These are phyloP conservation scores for Macrolepiota fuliginosa DNA, from an alignment of 768 basidiomycete genomes.

Conservation along the genomic window DNA sequence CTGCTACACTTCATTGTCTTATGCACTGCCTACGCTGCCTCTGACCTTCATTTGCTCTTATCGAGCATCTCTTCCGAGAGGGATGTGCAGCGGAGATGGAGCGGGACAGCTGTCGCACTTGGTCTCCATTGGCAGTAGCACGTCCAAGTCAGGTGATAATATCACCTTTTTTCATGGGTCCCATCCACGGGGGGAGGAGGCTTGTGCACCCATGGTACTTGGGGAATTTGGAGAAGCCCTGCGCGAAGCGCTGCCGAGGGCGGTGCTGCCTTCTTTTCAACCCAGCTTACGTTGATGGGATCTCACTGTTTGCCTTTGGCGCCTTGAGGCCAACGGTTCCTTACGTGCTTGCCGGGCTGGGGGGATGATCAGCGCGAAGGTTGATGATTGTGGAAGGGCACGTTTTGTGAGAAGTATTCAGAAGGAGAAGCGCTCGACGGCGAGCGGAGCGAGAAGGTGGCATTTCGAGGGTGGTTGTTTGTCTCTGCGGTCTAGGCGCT, in stretches of 20 bases:
- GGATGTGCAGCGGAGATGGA: conserved; percentile 10
- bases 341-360: conserved; percentile 5
- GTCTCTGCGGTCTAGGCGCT: not conserved
- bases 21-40: not conserved
- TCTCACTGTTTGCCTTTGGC: not conserved
- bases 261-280: not conserved
- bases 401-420: not conserved
- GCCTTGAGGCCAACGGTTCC: not conserved
- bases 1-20: not conserved
- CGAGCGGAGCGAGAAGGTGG: not conserved
- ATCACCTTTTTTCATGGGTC: not conserved
- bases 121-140: not conserved
- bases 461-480: not conserved
- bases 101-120: conserved; percentile 12
- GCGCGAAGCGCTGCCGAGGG: conserved; percentile 2
- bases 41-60: conserved; percentile 1
- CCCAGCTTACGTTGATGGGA: conserved; percentile 2
- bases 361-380: conserved; percentile 10
- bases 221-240: not conserved
- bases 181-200: not conserved
- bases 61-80: conserved; percentile 1
- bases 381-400: not conserved
- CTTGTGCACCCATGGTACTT: not conserved
- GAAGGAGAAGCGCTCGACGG: conserved; percentile 2
- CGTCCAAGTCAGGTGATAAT: not conserved